phyloP scores from a whole-genome alignment of 768 basidiomycete genomes.

The Tulasnella sp. region DNA sequence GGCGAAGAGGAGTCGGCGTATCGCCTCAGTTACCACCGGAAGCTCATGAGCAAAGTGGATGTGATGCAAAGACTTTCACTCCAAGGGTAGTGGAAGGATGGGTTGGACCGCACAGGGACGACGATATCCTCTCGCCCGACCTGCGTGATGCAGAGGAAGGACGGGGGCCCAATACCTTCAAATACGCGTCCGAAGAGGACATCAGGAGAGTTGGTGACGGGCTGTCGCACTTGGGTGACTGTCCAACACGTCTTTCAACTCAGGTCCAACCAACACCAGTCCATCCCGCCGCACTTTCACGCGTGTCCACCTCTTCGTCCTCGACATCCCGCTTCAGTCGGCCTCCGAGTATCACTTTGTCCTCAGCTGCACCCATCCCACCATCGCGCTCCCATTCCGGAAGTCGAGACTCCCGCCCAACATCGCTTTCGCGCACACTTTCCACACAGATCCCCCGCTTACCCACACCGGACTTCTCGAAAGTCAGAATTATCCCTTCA shows the following conservation, averaged over 20 bases:
- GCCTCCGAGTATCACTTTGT: neutral
- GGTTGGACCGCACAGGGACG: neutral
- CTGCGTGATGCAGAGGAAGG: neutral
- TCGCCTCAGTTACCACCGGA: neutral
- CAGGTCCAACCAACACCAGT: neutral
- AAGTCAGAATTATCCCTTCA: neutral
- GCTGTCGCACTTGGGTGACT: neutral
- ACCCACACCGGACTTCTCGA: neutral
- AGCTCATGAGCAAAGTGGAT: neutral
- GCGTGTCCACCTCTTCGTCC: neutral
- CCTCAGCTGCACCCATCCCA: neutral
- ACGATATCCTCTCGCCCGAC: neutral
- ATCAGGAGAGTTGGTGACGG: neutral
- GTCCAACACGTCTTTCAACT: neutral
- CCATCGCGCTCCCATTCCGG: neutral
- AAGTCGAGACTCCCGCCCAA: neutral
- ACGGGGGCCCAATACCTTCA: neutral
- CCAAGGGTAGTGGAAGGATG: neutral
- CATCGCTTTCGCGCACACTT: neutral
- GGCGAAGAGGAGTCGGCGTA: neutral
- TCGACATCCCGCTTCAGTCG: neutral
- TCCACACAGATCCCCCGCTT: constrained; percentile 3
- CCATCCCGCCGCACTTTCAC: neutral
- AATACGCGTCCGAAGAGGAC: neutral
- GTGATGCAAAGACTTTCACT: neutral